A percentile compares a stretch with the other conserved stretches of the same genome.
Evolutionary conservation across 352 stramenopile genomes (phyloP).

Genomic region (Phytophthora foliorum): DNA sequence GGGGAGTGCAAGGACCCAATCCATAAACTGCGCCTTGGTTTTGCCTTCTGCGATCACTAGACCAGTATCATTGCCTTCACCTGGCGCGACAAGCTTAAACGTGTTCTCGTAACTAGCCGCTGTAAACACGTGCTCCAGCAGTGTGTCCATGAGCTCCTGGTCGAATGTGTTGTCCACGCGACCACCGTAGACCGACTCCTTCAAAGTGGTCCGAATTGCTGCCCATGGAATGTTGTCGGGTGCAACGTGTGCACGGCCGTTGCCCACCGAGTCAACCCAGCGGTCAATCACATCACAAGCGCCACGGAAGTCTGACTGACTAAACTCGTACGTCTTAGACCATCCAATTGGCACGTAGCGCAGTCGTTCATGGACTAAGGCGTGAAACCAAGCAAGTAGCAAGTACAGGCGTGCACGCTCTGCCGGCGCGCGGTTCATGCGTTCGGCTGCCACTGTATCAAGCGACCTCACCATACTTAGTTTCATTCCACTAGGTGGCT

Average conservation of each 20-base stretch:
- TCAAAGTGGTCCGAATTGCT: constrained; percentile 96
- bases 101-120: constrained; percentile 95
- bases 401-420: constrained; percentile 96
- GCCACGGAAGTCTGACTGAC: constrained; percentile 97
- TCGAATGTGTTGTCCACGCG: constrained; percentile 98
- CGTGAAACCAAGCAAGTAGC: constrained; percentile 98
- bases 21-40: constrained; percentile 92
- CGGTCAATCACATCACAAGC: constrained; percentile 98
- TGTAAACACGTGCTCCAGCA: constrained; percentile 96
- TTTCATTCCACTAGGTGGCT: constrained; percentile 98
- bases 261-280: constrained; percentile 93
- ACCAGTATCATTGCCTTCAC: constrained; percentile 51
- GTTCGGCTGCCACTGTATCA: constrained; percentile 91
- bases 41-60: constrained; percentile 91
- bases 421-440: constrained; percentile 90
- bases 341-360: constrained; percentile 98
- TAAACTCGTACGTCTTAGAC: constrained; percentile 99
- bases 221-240: constrained; percentile 99
- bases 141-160: constrained; percentile 95
- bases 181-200: constrained; percentile 98
- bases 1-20: constrained; percentile 90
- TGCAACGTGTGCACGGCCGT: constrained; percentile 90
- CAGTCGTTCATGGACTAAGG: constrained; percentile 98
- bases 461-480: constrained; percentile 97
- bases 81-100: constrained; percentile 68